Base-by-base conservation (phyloP, 2,329 filamentous ascomycete species). In the Penicillium thymicola region DNA sequence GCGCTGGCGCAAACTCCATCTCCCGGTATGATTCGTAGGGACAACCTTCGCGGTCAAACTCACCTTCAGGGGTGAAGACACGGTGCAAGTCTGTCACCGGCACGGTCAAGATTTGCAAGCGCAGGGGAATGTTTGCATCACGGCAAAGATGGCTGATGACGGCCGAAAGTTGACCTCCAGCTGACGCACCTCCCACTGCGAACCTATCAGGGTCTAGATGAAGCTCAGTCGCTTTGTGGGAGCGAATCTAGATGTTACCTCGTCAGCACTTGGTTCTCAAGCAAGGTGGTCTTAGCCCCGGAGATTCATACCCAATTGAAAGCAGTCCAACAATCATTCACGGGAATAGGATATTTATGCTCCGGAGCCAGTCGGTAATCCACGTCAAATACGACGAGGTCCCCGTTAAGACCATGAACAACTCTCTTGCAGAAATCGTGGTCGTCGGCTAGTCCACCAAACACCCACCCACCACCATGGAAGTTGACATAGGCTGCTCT, bases 351-450 rank as follows among this genome's bases (percentile, higher is more conserved):
- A 58, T 70, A 76, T 21, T 60, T 68, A 58, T 73, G 53, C 59
- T 78, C 75, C 7, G 74, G 75, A 2, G 75, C 71, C 37, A 77
- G 65, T 30, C 74, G 70, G 54, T 79, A 78, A 55, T 78, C 75
- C 25, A 79, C 73, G 58, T 78, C 76, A 59, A 79, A 76, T 1
- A 66, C 75, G 16, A 79, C 75, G 41, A 74, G 59, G 16, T 72
- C 68, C n/a, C 73, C 68, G 16, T 74, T 69, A 30, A 74, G 67
- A 7, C 62, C 66, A 57, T 75, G 62, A 25, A 75, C 72, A 13
- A 79, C 54, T 21, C 68, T 66, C 59, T 78, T 77, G 58, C 75
- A 78, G 54, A 75, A 72, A 38, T 76, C 72, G 58, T 75, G 70
- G 44, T 78, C 75, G 1, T 63, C 64, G 5, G 58, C 54, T 2